Evolutionary conservation across 805 yeast species (phyloP).

Genomic region (Pachysolen tannophilus): DNA sequence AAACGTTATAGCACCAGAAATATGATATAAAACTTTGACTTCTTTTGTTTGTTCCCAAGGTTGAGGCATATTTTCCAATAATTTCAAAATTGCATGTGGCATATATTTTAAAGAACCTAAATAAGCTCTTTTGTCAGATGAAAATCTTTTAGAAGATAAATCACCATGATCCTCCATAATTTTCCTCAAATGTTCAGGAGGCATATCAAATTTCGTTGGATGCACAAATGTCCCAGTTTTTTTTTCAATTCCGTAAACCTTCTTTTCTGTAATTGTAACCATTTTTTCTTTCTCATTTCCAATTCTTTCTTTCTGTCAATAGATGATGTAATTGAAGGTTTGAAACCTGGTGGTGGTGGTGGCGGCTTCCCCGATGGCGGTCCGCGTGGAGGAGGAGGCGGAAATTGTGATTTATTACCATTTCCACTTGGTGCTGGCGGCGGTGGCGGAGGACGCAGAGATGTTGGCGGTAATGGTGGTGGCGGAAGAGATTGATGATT

Average conservation of each 20-base stretch:
- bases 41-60: slow-evolving; percentile 93
- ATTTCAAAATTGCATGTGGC: slow-evolving; percentile 90
- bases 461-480: slow-evolving; percentile 22
- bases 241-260: slow-evolving; percentile 34
- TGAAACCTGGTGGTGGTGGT: slow-evolving; percentile 20
- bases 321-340: slow-evolving; percentile 13
- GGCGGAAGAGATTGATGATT: too few species aligned
- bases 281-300: slow-evolving; percentile 39
- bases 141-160: slow-evolving; percentile 67
- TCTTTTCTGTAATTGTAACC: slow-evolving; percentile 58
- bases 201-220: slow-evolving; percentile 71
- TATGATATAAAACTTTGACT: slow-evolving; percentile 83
- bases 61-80: slow-evolving; percentile 94
- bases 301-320: slow-evolving; percentile 18
- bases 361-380: slow-evolving; percentile 16
- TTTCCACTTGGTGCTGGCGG: slow-evolving; percentile 20
- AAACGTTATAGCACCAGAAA: slow-evolving; percentile 90
- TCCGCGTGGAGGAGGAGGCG: slow-evolving; percentile 3
- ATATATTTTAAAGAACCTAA: slow-evolving; percentile 87
- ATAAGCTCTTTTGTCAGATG: slow-evolving; percentile 79
- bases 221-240: slow-evolving; percentile 40
- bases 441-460: slow-evolving; percentile 8
- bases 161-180: slow-evolving; percentile 81
- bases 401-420: background rate
- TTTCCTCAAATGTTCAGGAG: slow-evolving; percentile 87